Evolutionary conservation across 1,284 basidiomycete genomes (phyloP).

Genomic region (Boletus smithii): DNA sequence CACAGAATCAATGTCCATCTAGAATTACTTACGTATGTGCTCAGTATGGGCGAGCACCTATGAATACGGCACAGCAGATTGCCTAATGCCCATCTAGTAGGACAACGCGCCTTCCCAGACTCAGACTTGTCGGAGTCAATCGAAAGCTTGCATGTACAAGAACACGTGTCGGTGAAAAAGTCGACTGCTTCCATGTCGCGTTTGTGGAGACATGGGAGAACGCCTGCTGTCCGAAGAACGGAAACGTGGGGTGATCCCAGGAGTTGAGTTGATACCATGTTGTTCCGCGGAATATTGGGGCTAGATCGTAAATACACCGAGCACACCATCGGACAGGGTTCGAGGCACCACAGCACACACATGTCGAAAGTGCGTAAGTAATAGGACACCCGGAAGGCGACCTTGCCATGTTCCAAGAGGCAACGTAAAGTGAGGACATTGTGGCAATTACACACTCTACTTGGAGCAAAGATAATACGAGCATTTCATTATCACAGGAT

Average conservation of each 20-base stretch:
- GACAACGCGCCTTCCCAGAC: background rate
- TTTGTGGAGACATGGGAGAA: constrained; percentile 4
- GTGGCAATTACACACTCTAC: constrained; percentile 4
- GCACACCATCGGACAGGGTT: constrained; percentile 12
- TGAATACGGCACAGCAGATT: constrained; percentile 3
- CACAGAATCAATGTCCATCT: constrained; percentile 7
- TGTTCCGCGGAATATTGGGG: constrained; percentile 22
- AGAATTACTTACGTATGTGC: constrained; percentile 10
- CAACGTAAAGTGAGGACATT: constrained; percentile 15
- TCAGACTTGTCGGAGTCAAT: constrained; percentile 2
- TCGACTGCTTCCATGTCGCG: background rate
- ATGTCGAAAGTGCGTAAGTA: constrained; percentile 12
- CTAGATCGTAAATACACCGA: background rate
- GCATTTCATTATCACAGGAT: constrained; percentile 14
- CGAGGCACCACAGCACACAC: constrained; percentile 14
- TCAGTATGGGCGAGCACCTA: background rate
- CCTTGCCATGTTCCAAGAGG: constrained; percentile 5
- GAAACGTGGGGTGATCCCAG: constrained; percentile 3
- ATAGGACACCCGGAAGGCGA: constrained; percentile 11
- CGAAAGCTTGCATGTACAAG: background rate
- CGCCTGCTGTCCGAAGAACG: background rate
- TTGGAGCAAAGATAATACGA: background rate
- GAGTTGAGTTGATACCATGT: constrained; percentile 1
- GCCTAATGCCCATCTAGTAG: constrained; percentile 3
- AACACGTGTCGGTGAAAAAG: constrained; percentile 11